Conservation (phyloP, 768 basidiomycete species). For the Hygrophorus russula region DNA sequence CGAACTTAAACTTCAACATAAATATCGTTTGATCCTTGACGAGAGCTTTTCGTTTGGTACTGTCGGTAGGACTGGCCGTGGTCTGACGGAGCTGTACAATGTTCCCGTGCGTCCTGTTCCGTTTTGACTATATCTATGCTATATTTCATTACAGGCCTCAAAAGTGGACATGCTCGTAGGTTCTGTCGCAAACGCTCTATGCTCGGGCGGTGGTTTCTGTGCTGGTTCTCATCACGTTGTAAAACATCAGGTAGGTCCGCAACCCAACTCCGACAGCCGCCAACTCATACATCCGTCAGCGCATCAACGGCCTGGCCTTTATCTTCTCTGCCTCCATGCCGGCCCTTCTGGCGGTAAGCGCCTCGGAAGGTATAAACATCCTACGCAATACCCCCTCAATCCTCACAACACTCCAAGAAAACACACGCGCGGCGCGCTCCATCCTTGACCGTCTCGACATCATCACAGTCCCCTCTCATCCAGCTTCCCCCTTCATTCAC, state of each 20-base stretch:
- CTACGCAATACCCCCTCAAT: conserved; percentile 68
- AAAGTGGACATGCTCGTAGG: conserved; percentile 96
- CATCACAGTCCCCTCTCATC: conserved; percentile 78
- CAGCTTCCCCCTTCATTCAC: conserved; percentile 82
- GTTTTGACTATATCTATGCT: background rate
- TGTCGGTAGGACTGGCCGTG: conserved; percentile 88
- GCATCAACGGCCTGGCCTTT: conserved; percentile 91
- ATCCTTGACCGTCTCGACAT: conserved; percentile 73
- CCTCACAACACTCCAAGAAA: conserved; percentile 69
- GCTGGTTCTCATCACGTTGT: conserved; percentile 72
- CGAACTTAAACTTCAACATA: conserved; percentile 90
- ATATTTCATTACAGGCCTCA: conserved; percentile 44
- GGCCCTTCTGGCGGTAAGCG: conserved; percentile 77
- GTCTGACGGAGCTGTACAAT: conserved; percentile 89
- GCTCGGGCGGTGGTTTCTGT: conserved; percentile 88
- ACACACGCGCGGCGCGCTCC: conserved; percentile 64
- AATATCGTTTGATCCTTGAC: conserved; percentile 90
- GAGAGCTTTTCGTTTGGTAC: conserved; percentile 91
- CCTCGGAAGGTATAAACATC: conserved; percentile 76
- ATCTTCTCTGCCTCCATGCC: conserved; percentile 97
- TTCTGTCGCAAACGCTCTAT: conserved; percentile 75
- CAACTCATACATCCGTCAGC: conserved; percentile 28
- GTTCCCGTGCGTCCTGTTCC: conserved; percentile 54
- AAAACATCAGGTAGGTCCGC: conserved; percentile 75
- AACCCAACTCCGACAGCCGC: too few relatives aligned